Conservation (phyloP, 768 basidiomycete species). For the Cystofilobasidium capitatum region DNA sequence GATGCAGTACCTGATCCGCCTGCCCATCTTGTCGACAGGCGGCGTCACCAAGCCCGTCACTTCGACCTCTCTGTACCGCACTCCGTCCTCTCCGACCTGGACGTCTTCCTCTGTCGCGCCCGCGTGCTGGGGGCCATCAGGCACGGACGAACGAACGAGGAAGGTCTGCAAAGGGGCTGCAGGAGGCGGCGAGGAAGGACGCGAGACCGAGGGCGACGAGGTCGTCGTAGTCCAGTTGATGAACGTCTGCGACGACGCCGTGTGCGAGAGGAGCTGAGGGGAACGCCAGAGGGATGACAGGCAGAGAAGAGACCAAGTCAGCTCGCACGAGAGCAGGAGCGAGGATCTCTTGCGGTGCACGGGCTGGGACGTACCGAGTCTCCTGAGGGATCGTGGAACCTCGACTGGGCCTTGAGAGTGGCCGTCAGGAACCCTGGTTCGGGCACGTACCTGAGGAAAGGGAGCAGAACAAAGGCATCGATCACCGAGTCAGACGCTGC, state of each 20-base stretch:
- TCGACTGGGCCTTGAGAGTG: constrained; percentile 65
- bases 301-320: constrained; percentile 10
- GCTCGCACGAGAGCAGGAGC: constrained; percentile 66
- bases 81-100: constrained; percentile 40
- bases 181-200: constrained; percentile 3
- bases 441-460: constrained; percentile 43
- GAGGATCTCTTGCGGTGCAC: constrained; percentile 57
- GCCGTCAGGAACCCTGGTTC: constrained; percentile 78
- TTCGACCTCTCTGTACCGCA: constrained; percentile 60
- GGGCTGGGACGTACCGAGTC: constrained; percentile 46
- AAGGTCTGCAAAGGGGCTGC: constrained; percentile 29
- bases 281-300: too few species aligned
- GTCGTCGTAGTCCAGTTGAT: constrained; percentile 62
- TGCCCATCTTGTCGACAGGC: constrained; percentile 54
- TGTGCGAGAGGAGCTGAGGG: background rate
- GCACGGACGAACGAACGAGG: constrained; percentile 59
- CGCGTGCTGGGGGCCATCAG: constrained; percentile 32
- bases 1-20: constrained; percentile 74
- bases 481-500: background rate
- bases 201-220: constrained; percentile 59
- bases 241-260: constrained; percentile 1
- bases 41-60: constrained; percentile 73
- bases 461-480: constrained; percentile 54
- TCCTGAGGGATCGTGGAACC: constrained; percentile 84
- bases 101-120: background rate